Evolutionary conservation across 192 early-diverging fungal genomes (phyloP), one percentile per base, ranked within the genome.

Genomic region (Kickxella alabastrina): DNA sequence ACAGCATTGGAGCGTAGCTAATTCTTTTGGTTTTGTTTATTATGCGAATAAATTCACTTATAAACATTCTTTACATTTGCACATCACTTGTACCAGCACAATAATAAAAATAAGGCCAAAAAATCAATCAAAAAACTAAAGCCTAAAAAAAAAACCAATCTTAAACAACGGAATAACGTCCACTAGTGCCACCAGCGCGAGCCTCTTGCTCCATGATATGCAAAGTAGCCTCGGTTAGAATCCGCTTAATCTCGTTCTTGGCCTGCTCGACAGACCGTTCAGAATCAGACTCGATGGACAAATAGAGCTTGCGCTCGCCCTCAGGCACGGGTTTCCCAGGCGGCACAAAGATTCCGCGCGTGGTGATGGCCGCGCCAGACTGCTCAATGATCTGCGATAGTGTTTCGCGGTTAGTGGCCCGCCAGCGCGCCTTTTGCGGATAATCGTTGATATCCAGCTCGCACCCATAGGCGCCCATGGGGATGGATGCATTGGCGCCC

Each of bases 371-470:
- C 0, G 93, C 92, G 8, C 93, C 93, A 17, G 90, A 87, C 38
- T 91, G 78, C 62, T 97, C 93, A 6, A 85, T 91, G 47, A 99
- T 94, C 74, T 89, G 87, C 17, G 85, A 83, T 46, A 99, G 94
- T 72, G 88, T 86, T 43, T 95, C 92, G 81, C 90, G 92, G 68
- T 93, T 93, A 7, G 93, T 99, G 26, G 97, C 95, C 57, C 85
- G 87, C 87, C 91, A 90, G 47, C 97, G 77, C 12, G 97, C 95
- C 78, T 91, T 91, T 59, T 92, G 86, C 27, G 93, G 93, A 59
- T 89, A 97, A 71, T 99, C 95, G 67, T 99, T 99, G 68, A 99
- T 97, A 57, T 91, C 90, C 62, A 99, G 87, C 74, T 99, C 95
- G 50, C 68, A 71, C 25, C 61, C 58, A 26, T 43, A 68, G 10